Percentiles rank a stretch among this genome's conserved stretches.
Conservation (phyloP, 495 filamentous ascomycete species). For the Trichoderma virens region DNA sequence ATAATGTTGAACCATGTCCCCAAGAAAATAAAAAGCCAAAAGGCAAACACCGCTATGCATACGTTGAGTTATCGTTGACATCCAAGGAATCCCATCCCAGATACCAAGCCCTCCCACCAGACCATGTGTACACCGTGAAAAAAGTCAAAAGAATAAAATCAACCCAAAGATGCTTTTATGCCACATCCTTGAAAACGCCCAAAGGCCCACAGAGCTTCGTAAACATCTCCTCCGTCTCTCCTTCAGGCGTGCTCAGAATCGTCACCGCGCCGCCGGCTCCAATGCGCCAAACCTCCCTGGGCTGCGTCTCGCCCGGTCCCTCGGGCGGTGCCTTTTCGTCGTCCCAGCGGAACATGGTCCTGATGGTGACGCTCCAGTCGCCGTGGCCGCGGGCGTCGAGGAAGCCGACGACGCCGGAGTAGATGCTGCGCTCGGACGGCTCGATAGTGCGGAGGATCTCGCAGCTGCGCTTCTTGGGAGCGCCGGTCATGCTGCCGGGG, state of each 20-base stretch:
- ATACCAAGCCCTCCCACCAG: background rate
- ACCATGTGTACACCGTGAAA: background rate
- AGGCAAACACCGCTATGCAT: background rate
- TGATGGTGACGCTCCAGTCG: constrained; percentile 83
- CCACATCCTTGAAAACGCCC: constrained; percentile 40
- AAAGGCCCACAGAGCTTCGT: constrained; percentile 67
- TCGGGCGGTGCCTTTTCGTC: constrained; percentile 30
- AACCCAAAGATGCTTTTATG: too few relatives aligned
- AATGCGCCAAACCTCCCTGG: constrained; percentile 60
- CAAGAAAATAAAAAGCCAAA: background rate
- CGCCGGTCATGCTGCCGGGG: constrained; percentile 91
- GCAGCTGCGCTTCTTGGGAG: constrained; percentile 84
- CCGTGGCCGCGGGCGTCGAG: constrained; percentile 77
- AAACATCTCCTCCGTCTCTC: constrained; percentile 87
- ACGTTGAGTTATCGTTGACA: background rate
- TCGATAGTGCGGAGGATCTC: constrained; percentile 70
- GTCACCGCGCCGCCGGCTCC: constrained; percentile 89
- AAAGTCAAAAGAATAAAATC: background rate
- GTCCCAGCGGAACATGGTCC: constrained; percentile 64
- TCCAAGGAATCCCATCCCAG: background rate
- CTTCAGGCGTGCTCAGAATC: constrained; percentile 62
- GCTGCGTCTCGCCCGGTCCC: constrained; percentile 16
- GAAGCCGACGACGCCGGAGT: constrained; percentile 85
- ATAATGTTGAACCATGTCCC: constrained; percentile 9
- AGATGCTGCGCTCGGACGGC: constrained; percentile 61